Base-by-base conservation (phyloP, 2,329 filamentous ascomycete species). In the Tolypocladium ophioglossoides region DNA sequence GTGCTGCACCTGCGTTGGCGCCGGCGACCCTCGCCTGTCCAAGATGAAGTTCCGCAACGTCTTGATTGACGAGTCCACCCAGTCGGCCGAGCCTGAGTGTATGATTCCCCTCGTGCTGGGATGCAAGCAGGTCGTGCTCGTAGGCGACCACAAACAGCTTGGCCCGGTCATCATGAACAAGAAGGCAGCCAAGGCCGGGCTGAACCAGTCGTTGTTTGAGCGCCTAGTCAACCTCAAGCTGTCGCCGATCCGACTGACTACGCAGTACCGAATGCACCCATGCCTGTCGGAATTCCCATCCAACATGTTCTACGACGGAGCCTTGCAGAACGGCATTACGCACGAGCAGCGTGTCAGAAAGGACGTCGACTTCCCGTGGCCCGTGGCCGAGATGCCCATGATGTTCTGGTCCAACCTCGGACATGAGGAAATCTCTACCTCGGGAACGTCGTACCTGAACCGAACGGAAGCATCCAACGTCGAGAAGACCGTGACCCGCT, bases 161-260 rank as follows among this genome's bases (percentile, higher is more conserved):
- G 94, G 94, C 0, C 94, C 94, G 1, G 94, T 99, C 64, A 97
- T 99, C 68, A 99, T 99, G 92, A 99, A 99, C 79, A 99, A 99
- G 80, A 97, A 97, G 73, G 94, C 94, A 16, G 94, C 94, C 57
- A 97, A 97, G 73, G 94, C 94, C 54, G 94, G 94, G 57, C 78
- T 99, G 18, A 96, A 97, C 72, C 94, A 97, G 71, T 97, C 92
- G n/a, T 78, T 99, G 11, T 99, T 99, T 66, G 94, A 99, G 74
- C 90, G 94, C 64, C 79, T 99, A 51, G 91, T 97, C 63, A 90
- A 92, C 64, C 80, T 97, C n/a, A 87, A 87, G 47, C 87, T 91
- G 63, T 85, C 87, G 40, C 94, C 94, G 9, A 96, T 96, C 62
- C 88, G 92, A 52, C 80, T 99, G 53, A 95, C 96, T 63, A 91